These are phyloP conservation scores for Harrya chromipes DNA, from an alignment of 768 basidiomycete species.

Conservation along the genomic window DNA sequence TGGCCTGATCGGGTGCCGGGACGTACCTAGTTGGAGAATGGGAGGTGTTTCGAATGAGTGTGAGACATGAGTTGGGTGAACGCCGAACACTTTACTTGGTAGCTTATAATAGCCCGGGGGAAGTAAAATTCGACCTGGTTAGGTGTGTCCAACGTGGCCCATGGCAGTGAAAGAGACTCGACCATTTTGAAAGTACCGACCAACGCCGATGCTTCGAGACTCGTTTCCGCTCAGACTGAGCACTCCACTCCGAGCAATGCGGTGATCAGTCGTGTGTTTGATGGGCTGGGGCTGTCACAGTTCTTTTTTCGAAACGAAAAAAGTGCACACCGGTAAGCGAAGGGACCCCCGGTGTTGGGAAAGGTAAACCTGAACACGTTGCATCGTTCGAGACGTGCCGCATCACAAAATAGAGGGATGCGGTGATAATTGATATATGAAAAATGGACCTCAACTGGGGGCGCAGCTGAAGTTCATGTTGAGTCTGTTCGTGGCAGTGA, in stretches of 20 bases:
- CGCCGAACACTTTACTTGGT: constrained; percentile 1
- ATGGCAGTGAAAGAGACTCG: constrained; percentile 8
- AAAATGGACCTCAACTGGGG: constrained; percentile 4
- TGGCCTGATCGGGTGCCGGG: constrained; percentile 1
- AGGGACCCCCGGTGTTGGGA: neutral
- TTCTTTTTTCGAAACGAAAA: neutral
- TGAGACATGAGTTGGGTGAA: constrained; percentile 9
- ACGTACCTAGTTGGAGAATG: neutral
- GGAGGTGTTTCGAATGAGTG: neutral
- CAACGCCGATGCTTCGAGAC: constrained; percentile 24
- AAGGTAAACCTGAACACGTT: constrained; percentile 6
- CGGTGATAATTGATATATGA: constrained; percentile 11
- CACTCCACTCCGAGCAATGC: constrained; percentile 1
- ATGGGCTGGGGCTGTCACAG: neutral
- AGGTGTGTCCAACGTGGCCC: constrained; percentile 10
- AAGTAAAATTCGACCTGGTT: constrained; percentile 8
- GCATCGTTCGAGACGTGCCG: neutral
- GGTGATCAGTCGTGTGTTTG: constrained; percentile 13
- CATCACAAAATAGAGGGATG: constrained; percentile 7
- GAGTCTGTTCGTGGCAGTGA: constrained; percentile 9
- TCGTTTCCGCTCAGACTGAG: constrained; percentile 18
- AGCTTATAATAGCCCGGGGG: constrained; percentile 13
- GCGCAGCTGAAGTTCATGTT: neutral
- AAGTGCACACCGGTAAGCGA: neutral
- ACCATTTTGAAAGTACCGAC: constrained; percentile 10